Conservation (phyloP, 192 early-diverging fungal species). For the Haplosporangium gracile region DNA sequence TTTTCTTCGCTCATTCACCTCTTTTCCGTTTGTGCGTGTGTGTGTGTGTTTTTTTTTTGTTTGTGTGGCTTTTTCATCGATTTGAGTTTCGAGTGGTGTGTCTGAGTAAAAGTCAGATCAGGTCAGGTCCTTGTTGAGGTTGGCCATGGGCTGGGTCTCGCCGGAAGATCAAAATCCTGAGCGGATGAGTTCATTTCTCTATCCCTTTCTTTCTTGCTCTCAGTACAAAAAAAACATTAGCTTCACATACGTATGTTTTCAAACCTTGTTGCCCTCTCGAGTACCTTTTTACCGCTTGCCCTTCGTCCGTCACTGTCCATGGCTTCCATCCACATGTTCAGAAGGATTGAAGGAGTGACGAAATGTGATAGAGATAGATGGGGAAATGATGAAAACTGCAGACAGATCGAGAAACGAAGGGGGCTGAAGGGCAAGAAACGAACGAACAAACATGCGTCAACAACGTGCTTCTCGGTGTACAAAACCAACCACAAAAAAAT, state of each 20-base stretch:
- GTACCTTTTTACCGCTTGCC: background rate
- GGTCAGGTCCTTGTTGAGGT: slow-evolving; percentile 76
- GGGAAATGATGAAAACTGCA: background rate
- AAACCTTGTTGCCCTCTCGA: background rate
- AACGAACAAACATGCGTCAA: background rate
- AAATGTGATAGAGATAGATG: background rate
- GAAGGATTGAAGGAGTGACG: background rate
- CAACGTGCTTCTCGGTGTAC: background rate
- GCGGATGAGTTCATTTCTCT: background rate
- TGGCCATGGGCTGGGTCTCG: slow-evolving; percentile 30
- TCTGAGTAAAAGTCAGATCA: slow-evolving; percentile 74
- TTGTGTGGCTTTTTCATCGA: background rate
- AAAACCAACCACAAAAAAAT: background rate
- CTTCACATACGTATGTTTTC: background rate
- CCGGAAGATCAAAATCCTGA: background rate
- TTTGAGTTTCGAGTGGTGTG: background rate
- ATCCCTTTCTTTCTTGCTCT: background rate
- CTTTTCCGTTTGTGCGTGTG: background rate
- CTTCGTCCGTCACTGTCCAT: background rate
- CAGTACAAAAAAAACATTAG: background rate
- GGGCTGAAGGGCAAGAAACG: background rate
- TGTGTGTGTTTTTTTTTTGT: background rate
- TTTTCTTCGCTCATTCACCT: background rate
- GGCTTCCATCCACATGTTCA: background rate
- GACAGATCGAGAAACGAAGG: background rate